A percentile compares a stretch with the other conserved stretches of the same genome.
Evolutionary conservation across 2,329 filamentous ascomycete genomes (phyloP).

Genomic region (Ascochyta viciae-villosae): DNA sequence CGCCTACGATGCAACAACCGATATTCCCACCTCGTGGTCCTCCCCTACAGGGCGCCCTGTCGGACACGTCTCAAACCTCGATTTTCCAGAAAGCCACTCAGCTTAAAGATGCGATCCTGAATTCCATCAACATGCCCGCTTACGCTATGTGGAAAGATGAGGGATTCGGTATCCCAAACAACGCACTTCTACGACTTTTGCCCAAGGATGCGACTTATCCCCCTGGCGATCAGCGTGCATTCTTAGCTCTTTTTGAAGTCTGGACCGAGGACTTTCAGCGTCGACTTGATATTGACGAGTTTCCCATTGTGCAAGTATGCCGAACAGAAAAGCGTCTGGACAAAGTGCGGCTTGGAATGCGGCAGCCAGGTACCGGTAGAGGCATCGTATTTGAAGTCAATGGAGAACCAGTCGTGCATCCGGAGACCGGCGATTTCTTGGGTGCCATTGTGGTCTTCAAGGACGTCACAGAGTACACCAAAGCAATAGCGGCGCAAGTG

Average conservation of each 20-base stretch:
- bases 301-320: constrained; percentile 71
- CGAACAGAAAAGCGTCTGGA: constrained; percentile 67
- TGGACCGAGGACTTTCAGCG: constrained; percentile 72
- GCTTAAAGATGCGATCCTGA: constrained; percentile 79
- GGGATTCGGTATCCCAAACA: constrained; percentile 75
- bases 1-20: constrained; percentile 64
- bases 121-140: constrained; percentile 76
- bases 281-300: constrained; percentile 64
- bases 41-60: constrained; percentile 58
- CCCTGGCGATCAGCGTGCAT: constrained; percentile 53
- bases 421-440: constrained; percentile 72
- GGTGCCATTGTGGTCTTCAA: constrained; percentile 75
- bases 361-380: constrained; percentile 60
- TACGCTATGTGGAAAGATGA: constrained; percentile 82
- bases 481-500: constrained; percentile 73
- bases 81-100: constrained; percentile 75
- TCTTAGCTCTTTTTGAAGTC: constrained; percentile 66
- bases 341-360: constrained; percentile 66
- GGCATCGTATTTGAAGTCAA: constrained; percentile 68
- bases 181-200: constrained; percentile 60
- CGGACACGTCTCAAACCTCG: constrained; percentile 66
- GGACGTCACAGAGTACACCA: constrained; percentile 74
- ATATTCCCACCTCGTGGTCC: constrained; percentile 73
- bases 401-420: constrained; percentile 72
- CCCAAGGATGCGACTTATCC: constrained; percentile 49